These are phyloP conservation scores for Chloranthus sessilifolius DNA, from an alignment of 164 flowering plant genomes.

Conservation along the genomic window DNA sequence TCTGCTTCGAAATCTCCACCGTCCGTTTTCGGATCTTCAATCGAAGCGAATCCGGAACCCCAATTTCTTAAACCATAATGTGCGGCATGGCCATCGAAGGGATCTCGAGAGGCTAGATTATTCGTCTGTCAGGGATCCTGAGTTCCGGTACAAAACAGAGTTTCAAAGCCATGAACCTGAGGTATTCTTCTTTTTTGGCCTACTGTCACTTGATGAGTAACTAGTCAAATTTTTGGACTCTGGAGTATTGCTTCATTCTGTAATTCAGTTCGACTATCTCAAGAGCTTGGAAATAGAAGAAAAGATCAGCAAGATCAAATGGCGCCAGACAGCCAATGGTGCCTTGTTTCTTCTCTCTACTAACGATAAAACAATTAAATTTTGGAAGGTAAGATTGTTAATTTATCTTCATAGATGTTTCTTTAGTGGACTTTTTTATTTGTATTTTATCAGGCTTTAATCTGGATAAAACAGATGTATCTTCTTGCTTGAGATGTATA, in stretches of 20 bases:
- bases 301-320: slow-evolving; percentile 94
- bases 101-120: slow-evolving; percentile 80
- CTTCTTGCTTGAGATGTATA: too few species aligned
- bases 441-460: too few species aligned
- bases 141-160: slow-evolving; percentile 95
- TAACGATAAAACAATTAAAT: slow-evolving; percentile 94
- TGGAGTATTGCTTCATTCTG: not conserved
- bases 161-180: slow-evolving; percentile 99
- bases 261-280: slow-evolving; percentile 86
- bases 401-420: too few species aligned
- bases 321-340: slow-evolving; percentile 96
- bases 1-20: too few species aligned
- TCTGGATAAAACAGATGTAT: too few species aligned
- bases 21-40: too few species aligned
- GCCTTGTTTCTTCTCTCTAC: slow-evolving; percentile 93
- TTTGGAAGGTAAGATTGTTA: slow-evolving; percentile 67
- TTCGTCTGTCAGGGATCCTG: slow-evolving; percentile 75
- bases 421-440: too few species aligned
- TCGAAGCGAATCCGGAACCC: too few species aligned
- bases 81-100: slow-evolving; percentile 64
- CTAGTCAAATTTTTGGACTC: too few species aligned
- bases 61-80: slow-evolving; percentile 7
- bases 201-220: too few species aligned
- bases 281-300: slow-evolving; percentile 99
- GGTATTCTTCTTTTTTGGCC: slow-evolving; percentile 41